Evolutionary conservation across 805 yeast species (phyloP), one percentile per base, ranked within the genome.

Genomic region (Metschnikowia cerradonensis): DNA sequence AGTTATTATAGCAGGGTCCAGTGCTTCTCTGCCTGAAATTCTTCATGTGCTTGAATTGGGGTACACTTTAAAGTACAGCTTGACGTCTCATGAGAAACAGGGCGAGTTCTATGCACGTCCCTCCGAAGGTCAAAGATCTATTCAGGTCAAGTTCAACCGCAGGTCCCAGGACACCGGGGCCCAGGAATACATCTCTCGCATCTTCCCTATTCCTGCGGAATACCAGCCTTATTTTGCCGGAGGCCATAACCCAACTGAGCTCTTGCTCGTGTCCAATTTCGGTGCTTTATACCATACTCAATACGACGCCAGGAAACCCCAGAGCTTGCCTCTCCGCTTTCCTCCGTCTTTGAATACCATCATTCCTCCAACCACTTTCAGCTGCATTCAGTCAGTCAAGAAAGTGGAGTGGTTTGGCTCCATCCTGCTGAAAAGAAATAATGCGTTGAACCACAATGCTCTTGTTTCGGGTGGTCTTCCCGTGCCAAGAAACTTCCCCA

Each of bases 11-110:
- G 77, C 82, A 22, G 92, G 94, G 10, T 90, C 88, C 15, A 84
- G 81, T 58, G 62, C 79, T 0, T 53, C 70, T 7, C 52, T 52
- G 20, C 67, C 63, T 0, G 66, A 63, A 49, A 50, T 58, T n/a
- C 44, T 73, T 2, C 75, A 77, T 39, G 70, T 84, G 47, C 71
- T 91, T 53, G 88, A 89, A 55, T 85, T 90, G 59, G 97, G 96
- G 3, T 74, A 76, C 40, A 87, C 96, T 13, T 86, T 96, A 22
- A 79, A 82, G 46, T 88, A 89, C 58, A 78, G 90, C 2, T 68
- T 92, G 51, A 87, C 97, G 0, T 86, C 96, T 0, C 88, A 90
- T 67, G 86, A 84, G 7, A 82, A 83, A 47, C 94, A 90, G 87
- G 86, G 87, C 15, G 78, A 78, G 47, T 90, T 82, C 62, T 94